Percentiles rank a stretch among this genome's conserved stretches.
These are phyloP conservation scores for Solanum virginianum DNA, from an alignment of 257 asterid genomes.

Conservation along the genomic window DNA sequence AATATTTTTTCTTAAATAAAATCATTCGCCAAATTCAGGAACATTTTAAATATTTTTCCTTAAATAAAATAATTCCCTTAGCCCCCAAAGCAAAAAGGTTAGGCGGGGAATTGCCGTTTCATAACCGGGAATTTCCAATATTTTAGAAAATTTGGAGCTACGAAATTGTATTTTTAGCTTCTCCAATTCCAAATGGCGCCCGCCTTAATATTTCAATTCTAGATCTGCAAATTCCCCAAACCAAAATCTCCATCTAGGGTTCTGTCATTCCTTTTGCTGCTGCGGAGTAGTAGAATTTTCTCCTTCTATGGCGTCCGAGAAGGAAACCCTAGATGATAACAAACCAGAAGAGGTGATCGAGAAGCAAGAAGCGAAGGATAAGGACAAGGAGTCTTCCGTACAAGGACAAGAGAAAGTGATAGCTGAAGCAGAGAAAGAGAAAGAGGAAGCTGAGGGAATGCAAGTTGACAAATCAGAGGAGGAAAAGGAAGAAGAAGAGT, in stretches of 20 bases:
- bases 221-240: neutral
- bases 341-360: conserved; percentile 10
- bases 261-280: neutral
- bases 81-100: neutral
- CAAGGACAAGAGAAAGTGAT: neutral
- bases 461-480: neutral
- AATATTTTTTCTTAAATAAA: no score
- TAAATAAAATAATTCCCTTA: no score
- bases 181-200: neutral
- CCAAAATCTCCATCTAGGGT: neutral
- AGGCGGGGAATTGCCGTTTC: neutral
- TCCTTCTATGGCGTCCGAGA: conserved; percentile 30
- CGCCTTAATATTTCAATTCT: neutral
- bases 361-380: neutral
- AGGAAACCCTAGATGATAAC: conserved; percentile 21
- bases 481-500: neutral
- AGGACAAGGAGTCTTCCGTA: neutral
- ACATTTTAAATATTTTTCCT: no score
- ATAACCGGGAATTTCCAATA: neutral
- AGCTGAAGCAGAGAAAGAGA: neutral
- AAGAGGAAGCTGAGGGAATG: neutral
- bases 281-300: neutral
- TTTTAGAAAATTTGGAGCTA: neutral
- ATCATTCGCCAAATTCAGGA: no score
- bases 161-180: neutral